phyloP scores from a whole-genome alignment of 2,329 filamentous ascomycete species.

The Penicillium hesseltinei region DNA sequence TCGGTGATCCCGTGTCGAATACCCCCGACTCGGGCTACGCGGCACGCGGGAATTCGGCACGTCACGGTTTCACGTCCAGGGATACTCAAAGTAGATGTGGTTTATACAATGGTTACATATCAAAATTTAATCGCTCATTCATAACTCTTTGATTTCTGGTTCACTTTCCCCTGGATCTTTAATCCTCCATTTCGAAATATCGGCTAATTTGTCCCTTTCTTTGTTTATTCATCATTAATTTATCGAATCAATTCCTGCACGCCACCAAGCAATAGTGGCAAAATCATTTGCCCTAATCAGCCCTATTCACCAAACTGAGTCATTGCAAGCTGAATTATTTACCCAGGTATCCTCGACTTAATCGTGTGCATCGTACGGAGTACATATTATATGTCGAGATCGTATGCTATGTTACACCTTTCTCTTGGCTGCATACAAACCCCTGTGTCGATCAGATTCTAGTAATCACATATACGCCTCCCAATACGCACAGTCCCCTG shows the following conservation, averaged over 20 bases:
- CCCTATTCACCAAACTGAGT: background rate
- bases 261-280: background rate
- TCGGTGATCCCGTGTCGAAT: constrained; percentile 11
- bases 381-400: background rate
- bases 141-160: background rate
- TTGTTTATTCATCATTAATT: background rate
- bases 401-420: background rate
- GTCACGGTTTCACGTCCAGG: background rate
- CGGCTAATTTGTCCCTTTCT: constrained; percentile 3
- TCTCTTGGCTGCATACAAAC: constrained; percentile 20
- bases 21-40: constrained; percentile 9
- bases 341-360: background rate
- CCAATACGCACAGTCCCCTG: background rate
- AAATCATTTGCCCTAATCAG: background rate
- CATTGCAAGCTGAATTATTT: background rate
- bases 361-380: background rate
- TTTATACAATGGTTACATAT: background rate
- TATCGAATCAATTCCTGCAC: background rate
- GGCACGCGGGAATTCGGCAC: constrained; percentile 17
- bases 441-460: constrained; percentile 18
- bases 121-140: background rate
- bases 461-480: background rate
- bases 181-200: background rate
- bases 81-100: too few relatives aligned
- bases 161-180: background rate